Evolutionary conservation across 2,329 filamentous ascomycete species (phyloP).

Genomic region (Apiospora saccharicola): DNA sequence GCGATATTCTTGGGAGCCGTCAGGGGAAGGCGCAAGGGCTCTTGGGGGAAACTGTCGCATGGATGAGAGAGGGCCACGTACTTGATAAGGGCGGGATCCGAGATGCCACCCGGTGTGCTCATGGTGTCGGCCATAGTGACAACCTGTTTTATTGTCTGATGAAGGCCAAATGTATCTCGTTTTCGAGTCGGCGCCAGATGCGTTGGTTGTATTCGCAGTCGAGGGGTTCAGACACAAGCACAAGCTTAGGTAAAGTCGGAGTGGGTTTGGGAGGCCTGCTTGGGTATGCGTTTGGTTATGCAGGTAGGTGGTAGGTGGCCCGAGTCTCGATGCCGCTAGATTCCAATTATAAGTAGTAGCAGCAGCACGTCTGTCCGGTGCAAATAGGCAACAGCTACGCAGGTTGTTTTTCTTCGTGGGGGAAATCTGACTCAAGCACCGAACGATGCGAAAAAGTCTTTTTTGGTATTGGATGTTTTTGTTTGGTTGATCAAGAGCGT

Average conservation of each 20-base stretch:
- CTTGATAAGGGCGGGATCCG: conserved; percentile 73
- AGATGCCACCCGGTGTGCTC: conserved; percentile 64
- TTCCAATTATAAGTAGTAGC: not conserved
- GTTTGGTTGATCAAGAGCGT: not conserved
- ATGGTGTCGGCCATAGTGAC: conserved; percentile 44
- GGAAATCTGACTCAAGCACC: conserved; percentile 13
- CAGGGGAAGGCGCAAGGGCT: conserved; percentile 32
- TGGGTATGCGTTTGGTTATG: not conserved
- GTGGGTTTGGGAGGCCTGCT: conserved; percentile 2
- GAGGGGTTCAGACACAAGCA: conserved; percentile 15
- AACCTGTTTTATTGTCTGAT: conserved; percentile 19
- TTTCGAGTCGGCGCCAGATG: conserved; percentile 13
- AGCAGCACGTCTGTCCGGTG: not conserved
- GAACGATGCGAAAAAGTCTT: conserved; percentile 4
- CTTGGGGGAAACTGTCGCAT: conserved; percentile 30
- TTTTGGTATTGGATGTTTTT: not conserved
- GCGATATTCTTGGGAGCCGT: conserved; percentile 22
- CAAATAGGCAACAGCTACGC: not conserved
- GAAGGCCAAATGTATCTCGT: not conserved
- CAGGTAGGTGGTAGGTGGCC: conserved; percentile 8
- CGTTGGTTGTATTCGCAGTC: conserved; percentile 14
- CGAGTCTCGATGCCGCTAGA: conserved; percentile 14
- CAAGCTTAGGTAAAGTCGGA: not conserved
- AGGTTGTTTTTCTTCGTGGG: not conserved
- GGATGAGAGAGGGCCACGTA: conserved; percentile 45